Base-by-base conservation (phyloP, 2,329 filamentous ascomycete genomes). In the Fusarium secorum region DNA sequence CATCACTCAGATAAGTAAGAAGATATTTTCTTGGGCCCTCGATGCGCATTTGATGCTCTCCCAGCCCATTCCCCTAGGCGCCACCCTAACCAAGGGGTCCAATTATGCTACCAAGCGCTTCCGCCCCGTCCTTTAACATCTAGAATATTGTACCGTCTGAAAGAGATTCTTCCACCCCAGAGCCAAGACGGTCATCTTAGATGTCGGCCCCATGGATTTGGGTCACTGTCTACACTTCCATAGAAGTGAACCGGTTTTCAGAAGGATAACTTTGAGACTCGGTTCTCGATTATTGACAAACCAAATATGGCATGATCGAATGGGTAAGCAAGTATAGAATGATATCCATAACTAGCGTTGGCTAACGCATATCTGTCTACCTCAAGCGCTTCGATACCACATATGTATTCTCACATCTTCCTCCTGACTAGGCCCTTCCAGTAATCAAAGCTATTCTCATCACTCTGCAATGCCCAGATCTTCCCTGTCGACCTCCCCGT, bases 391-490 rank as follows among this genome's bases (percentile, higher is more conserved):
- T 26, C 11, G 13, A 20, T 11, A 18, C n/a, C 26, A 53, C 13
- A 24, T 14, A 22, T 24, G 17, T 17, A 26, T 55, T 7, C 41
- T 59, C 33, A 94, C 4, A 90, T 80, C 85, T 97, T 98, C 76
- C 91, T 88, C 83, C 89, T 93, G 24, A 99, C 84, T 75, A 99
- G 78, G 0, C 96, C 96, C 78, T 89, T 93, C 83, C 97, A 97
- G 80, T 97, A 99, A 81, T 99, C 96, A 83, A 99, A 99, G 80
- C 95, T 98, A 78, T 99, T 99, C 79, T 95, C 94, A 80, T 99
- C 96, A 79, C 94, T 98, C 84, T 98, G 95, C 81, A 99, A 81
- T 74, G 91, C 89, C 88, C 92, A 95, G 53, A 91, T 84, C 81
- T 88, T 92, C 0, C 95, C 95, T 1, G 93, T 97, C 4, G 86